These are phyloP conservation scores for Suhomyces pyralidae DNA, from an alignment of 805 yeast genomes.

Conservation along the genomic window DNA sequence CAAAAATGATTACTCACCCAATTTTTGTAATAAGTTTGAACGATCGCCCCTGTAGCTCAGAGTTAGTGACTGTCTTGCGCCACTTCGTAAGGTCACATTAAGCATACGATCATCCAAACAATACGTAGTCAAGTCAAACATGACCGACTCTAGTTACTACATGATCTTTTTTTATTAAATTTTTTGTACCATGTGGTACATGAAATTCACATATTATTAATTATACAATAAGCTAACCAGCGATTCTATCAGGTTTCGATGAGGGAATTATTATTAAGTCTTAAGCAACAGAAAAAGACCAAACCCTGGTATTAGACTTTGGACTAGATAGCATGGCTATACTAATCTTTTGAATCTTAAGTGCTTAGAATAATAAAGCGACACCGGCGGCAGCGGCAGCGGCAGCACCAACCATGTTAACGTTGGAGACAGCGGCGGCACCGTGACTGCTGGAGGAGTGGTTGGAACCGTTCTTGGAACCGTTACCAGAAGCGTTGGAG, in stretches of 20 bases:
- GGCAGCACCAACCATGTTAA: constrained; percentile 26
- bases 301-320: not conserved
- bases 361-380: constrained; percentile 28
- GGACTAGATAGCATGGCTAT: not conserved
- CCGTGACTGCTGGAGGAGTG: constrained; percentile 14
- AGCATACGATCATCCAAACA: not conserved
- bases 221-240: constrained; percentile 1
- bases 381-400: constrained; percentile 29
- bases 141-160: not conserved
- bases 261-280: not conserved
- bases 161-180: not conserved
- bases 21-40: not conserved
- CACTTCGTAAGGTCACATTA: not conserved
- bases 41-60: not conserved
- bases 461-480: constrained; percentile 12
- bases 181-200: not conserved
- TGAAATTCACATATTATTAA: constrained; percentile 3
- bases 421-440: constrained; percentile 23
- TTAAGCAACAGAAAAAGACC: constrained; percentile 1
- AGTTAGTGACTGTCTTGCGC: not conserved
- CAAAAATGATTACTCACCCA: not conserved
- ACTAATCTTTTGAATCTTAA: not conserved
- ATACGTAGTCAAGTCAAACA: not conserved
- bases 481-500: constrained; percentile 11
- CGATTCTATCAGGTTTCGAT: not conserved